Base-by-base conservation (phyloP, 1,284 basidiomycete genomes). In the Tilletia setariae region DNA sequence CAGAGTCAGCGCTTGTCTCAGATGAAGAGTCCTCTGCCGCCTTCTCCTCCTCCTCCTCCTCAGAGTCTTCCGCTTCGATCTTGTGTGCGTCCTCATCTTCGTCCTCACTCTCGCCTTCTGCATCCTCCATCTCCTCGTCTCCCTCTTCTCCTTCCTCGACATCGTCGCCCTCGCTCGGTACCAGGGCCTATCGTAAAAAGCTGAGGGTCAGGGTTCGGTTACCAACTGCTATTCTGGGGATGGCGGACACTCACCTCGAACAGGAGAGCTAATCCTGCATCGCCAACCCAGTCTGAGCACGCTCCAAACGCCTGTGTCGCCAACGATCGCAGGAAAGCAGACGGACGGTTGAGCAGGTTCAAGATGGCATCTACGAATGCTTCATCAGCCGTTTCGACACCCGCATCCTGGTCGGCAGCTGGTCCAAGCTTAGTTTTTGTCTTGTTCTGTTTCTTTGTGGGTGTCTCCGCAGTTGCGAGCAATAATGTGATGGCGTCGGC, bases 351-450 rank as follows among this genome's bases (percentile, higher is more conserved):
- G 64, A 98, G 85, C 79, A 93, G 90, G 8, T 91, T 92, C 68
- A 98, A 90, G 68, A 98, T 87, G 28, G 88, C 87, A 79, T 98
- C 94, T 63, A 94, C 89, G 46, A 98, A 86, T 42, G 93, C 84
- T 76, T 96, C 93, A 65, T 92, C 89, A 51, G 87, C 83, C 23
- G 85, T 84, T 30, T 84, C 85, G 3, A 70, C 85, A 11, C 83
- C 83, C 16, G 84, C 79, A 0, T 79, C 79, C 23, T 83, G 86
- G 3, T 30, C n/a, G 7, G 9, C 25, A 7, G 46, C 46, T 16
- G 46, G 4, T 49, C 19, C 21, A 16, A 49, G 46, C 0, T 83
- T 77, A 11, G 11, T 11, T 11, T 40, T 40, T 11, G 35, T 79
- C 9, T 75, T 40, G 83, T 83, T 72, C 86, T 44, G 67, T 68